Percentiles rank a stretch among this genome's conserved stretches.
Conservation (phyloP, 306 rosid species). For the Cucumis cinereus region DNA sequence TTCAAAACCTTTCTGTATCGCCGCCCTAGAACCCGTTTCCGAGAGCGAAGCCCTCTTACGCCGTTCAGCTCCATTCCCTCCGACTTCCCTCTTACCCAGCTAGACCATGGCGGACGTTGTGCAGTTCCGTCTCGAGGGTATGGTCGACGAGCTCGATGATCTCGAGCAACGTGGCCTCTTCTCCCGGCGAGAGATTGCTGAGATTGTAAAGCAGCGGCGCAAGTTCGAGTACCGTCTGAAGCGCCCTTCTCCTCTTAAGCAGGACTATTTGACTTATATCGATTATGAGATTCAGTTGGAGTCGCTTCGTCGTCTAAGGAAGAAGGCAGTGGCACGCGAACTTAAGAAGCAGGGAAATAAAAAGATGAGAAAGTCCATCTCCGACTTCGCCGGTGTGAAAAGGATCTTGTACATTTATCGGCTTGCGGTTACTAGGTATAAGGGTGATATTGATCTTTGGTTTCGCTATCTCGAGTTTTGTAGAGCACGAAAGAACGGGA, state of each 20-base stretch:
- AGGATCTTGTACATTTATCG: constrained; percentile 33
- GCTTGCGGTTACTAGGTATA: constrained; percentile 29
- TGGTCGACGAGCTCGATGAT: constrained; percentile 46
- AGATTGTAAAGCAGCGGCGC: constrained; percentile 46
- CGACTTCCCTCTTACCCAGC: background rate
- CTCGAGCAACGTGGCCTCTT: constrained; percentile 36
- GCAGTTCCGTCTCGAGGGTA: constrained; percentile 47
- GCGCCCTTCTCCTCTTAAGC: constrained; percentile 48
- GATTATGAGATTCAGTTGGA: constrained; percentile 44
- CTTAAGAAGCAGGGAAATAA: constrained; percentile 22
- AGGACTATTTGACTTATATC: constrained; percentile 37
- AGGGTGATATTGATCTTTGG: constrained; percentile 49
- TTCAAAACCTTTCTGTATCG: background rate
- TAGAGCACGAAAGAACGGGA: constrained; percentile 43
- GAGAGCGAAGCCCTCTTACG: background rate
- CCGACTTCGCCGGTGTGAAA: constrained; percentile 28
- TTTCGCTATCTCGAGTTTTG: constrained; percentile 69
- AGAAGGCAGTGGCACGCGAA: constrained; percentile 24
- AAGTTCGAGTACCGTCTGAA: constrained; percentile 49
- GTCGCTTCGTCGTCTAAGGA: constrained; percentile 31
- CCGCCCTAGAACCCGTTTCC: constrained; percentile 1
- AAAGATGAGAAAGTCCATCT: constrained; percentile 25
- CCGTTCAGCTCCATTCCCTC: background rate
- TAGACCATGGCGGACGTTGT: constrained; percentile 47
- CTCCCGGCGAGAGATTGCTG: constrained; percentile 33